phyloP scores from a whole-genome alignment of 2,329 filamentous ascomycete genomes.

The Talaromyces islandicus region DNA sequence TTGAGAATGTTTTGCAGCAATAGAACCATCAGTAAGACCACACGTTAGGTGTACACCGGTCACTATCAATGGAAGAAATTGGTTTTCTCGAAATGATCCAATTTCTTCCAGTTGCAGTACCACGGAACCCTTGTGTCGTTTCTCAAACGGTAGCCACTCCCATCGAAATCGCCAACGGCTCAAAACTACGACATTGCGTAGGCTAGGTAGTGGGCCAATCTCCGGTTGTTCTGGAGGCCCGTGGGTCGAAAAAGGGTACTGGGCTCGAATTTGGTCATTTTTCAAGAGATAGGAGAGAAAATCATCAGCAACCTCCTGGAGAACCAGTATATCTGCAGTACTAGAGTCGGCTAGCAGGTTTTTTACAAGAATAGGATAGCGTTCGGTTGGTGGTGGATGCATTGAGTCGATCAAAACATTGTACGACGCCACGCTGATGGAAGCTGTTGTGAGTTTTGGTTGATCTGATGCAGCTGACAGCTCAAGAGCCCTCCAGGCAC shows the following conservation, averaged over 20 bases:
- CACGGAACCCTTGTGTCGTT: constrained; percentile 54
- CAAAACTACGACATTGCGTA: constrained; percentile 57
- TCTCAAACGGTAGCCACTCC: constrained; percentile 48
- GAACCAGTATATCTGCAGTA: constrained; percentile 34
- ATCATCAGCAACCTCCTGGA: constrained; percentile 61
- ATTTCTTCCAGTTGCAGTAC: constrained; percentile 41
- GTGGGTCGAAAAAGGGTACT: constrained; percentile 54
- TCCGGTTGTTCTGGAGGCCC: constrained; percentile 49
- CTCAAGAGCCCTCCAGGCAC: neutral
- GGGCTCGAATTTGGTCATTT: constrained; percentile 38
- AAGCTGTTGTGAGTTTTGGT: constrained; percentile 6
- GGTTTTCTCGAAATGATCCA: constrained; percentile 22
- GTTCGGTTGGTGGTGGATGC: constrained; percentile 28
- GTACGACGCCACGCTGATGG: constrained; percentile 35
- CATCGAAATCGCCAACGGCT: constrained; percentile 53
- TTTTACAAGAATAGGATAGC: constrained; percentile 31
- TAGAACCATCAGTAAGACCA: constrained; percentile 54
- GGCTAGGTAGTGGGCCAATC: constrained; percentile 52
- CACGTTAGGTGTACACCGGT: constrained; percentile 57
- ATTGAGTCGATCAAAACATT: constrained; percentile 39
- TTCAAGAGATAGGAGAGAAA: constrained; percentile 54
- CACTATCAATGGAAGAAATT: constrained; percentile 42
- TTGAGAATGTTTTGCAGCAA: constrained; percentile 53
- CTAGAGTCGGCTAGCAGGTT: constrained; percentile 28
- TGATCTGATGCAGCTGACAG: neutral